phyloP scores from a whole-genome alignment of 2,329 filamentous ascomycete genomes.

The Hypomyces rosellus region DNA sequence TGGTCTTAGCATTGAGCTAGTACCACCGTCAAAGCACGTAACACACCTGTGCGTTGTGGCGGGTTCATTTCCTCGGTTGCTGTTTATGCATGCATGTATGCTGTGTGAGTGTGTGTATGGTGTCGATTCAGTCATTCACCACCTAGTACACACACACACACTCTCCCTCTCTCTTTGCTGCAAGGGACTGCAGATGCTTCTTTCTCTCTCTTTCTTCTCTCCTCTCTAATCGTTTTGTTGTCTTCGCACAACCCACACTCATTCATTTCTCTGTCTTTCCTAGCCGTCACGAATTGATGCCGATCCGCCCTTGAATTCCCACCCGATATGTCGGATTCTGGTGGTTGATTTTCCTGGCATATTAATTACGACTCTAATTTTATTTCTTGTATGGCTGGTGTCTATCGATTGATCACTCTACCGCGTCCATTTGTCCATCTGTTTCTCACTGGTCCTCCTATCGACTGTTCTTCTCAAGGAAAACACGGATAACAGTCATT shows the following conservation, averaged over 20 bases:
- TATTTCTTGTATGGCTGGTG: too few relatives aligned
- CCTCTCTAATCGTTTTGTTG: neutral
- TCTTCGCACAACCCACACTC: neutral
- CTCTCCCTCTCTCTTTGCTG: neutral
- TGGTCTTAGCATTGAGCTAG: constrained; percentile 6
- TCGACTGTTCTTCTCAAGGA: too few relatives aligned
- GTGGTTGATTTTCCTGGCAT: neutral
- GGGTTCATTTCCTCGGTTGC: neutral
- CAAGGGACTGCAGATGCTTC: neutral
- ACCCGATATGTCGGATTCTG: neutral
- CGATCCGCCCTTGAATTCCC: neutral
- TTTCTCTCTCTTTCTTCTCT: neutral
- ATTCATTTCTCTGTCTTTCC: neutral
- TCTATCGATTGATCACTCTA: too few relatives aligned
- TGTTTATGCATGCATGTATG: too few relatives aligned
- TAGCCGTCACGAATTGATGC: neutral
- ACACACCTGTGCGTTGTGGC: neutral
- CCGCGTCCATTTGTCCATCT: too few relatives aligned
- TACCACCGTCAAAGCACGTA: neutral
- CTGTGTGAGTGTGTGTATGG: too few relatives aligned
- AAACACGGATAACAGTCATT: too few relatives aligned
- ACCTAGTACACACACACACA: too few relatives aligned
- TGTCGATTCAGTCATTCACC: too few relatives aligned
- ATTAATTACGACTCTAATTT: too few relatives aligned
- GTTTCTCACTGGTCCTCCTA: too few relatives aligned